A percentile compares a stretch with the other conserved stretches of the same genome.
phyloP scores from a whole-genome alignment of 805 yeast species.

The Ogataea thermomethanolica region DNA sequence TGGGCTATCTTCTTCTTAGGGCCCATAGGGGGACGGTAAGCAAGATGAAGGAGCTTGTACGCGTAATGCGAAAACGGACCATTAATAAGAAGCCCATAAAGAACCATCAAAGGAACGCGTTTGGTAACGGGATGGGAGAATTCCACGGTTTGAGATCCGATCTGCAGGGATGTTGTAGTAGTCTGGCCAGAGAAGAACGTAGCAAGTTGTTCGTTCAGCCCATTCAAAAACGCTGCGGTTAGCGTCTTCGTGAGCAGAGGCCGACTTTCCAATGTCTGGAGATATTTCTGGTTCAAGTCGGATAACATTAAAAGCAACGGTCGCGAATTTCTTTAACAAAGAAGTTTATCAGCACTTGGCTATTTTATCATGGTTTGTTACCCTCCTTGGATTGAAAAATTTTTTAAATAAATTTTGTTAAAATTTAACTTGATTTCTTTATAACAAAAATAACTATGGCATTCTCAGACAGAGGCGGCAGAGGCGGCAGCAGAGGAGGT shows the following conservation, averaged over 20 bases:
- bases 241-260: conserved; percentile 59
- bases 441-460: conserved; percentile 49
- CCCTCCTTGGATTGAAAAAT: conserved; percentile 13
- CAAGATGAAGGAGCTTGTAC: conserved; percentile 42
- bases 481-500: conserved; percentile 50
- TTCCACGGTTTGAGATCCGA: conserved; percentile 18
- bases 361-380: conserved; percentile 1
- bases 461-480: conserved; percentile 41
- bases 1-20: conserved; percentile 43
- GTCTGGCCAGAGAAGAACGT: conserved; percentile 47
- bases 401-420: conserved; percentile 9
- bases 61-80: conserved; percentile 59
- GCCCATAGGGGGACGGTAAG: conserved; percentile 43
- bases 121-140: conserved; percentile 41
- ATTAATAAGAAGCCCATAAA: conserved; percentile 51
- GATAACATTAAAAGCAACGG: not conserved
- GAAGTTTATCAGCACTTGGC: not conserved
- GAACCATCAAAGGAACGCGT: conserved; percentile 50
- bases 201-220: conserved; percentile 58
- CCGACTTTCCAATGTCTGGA: conserved; percentile 38
- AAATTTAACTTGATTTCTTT: conserved; percentile 10
- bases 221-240: conserved; percentile 53
- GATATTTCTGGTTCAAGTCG: conserved; percentile 29
- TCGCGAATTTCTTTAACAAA: not conserved
- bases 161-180: conserved; percentile 21